A percentile compares a stretch with the other conserved stretches of the same genome.
Conservation (phyloP, 2,329 filamentous ascomycete species). For the Penicillium janthinellum region DNA sequence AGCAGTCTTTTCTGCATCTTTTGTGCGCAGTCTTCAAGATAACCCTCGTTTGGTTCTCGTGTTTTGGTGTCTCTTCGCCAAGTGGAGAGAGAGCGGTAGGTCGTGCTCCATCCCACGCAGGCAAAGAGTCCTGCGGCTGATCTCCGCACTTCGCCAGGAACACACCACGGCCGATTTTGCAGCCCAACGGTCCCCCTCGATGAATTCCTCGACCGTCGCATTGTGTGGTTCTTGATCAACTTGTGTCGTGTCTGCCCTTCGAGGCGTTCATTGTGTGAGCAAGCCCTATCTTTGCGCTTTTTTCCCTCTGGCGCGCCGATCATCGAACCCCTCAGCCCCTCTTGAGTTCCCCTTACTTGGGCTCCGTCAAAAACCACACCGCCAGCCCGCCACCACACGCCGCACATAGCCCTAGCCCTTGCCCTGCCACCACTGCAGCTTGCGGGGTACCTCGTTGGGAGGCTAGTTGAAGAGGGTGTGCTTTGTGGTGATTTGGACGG, state of each 20-base stretch:
- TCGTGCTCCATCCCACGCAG: conserved; percentile 28
- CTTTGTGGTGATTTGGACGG: background rate
- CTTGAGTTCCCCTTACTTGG: conserved; percentile 39
- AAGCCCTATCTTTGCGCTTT: conserved; percentile 8
- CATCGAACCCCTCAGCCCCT: conserved; percentile 41
- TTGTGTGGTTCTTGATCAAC: conserved; percentile 4
- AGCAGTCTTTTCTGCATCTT: conserved; percentile 22
- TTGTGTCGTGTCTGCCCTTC: conserved; percentile 19
- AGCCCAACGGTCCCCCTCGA: conserved; percentile 4
- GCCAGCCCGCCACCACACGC: conserved; percentile 29
- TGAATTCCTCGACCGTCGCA: conserved; percentile 2
- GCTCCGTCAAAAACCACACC: conserved; percentile 31
- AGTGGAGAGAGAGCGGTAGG: conserved; percentile 24
- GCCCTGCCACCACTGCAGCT: conserved; percentile 17
- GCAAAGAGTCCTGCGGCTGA: conserved; percentile 27
- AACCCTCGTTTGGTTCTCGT: conserved; percentile 29
- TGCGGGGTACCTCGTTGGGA: background rate
- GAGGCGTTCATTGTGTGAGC: conserved; percentile 45
- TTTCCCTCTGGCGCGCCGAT: conserved; percentile 30
- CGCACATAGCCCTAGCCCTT: conserved; percentile 9
- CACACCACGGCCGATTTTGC: conserved; percentile 19
- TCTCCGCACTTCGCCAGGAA: conserved; percentile 39
- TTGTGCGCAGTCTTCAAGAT: conserved; percentile 21
- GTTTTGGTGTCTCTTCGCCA: conserved; percentile 21
- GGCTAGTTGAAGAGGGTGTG: background rate